Base-by-base conservation (phyloP, 371 early-diverging fungal genomes). In the Apophysomyces ossiformis region DNA sequence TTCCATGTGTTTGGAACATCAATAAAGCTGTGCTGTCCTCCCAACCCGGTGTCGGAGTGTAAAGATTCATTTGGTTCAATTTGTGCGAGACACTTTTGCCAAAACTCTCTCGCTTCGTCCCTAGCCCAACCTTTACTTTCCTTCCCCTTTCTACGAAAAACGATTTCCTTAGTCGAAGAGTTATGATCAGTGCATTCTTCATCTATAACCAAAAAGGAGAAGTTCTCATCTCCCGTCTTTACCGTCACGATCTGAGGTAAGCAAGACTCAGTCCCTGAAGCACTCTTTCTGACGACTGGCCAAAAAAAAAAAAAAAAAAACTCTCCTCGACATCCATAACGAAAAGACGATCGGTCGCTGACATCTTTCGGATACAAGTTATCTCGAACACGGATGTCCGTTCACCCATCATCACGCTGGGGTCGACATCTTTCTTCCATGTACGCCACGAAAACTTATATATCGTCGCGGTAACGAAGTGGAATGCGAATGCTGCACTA, bases 131-230 rank as follows among this genome's bases (percentile, higher is more conserved):
- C 32, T 26, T 26, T 26, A 21, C 21, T 26, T 43, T 21, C 60
- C 38, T 38, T 61, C 47, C 59, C 58, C 26, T 35, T 50, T 21
- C 21, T 32, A 16, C 47, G 2, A 26, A 26, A 26, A 26, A 26
- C 16, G 13, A 21, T 41, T 21, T 18, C 26, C 37, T 11, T 32
- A 9, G 21, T 26, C 60, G 35, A 54, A n/a, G 54, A 26, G 32
- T 26, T 36, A 94, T 94, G 95, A 89, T 94, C 65, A 91, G 92
- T 74, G 95, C 93, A 7, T 87, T 98, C 60, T 97, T 97, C 84
- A 93, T 95, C 65, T 95, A 93, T 71, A 97, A 95, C 80, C 93
- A 93, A 68, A 97, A 97, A 74, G 98, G 99, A 39, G 98, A 98
- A 74, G 96, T 97, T n/a, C 93, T 98, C 61, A 96, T 98, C 68